Base-by-base conservation (phyloP, 31 red algal genomes). In the Porphyra umbilicalis region DNA sequence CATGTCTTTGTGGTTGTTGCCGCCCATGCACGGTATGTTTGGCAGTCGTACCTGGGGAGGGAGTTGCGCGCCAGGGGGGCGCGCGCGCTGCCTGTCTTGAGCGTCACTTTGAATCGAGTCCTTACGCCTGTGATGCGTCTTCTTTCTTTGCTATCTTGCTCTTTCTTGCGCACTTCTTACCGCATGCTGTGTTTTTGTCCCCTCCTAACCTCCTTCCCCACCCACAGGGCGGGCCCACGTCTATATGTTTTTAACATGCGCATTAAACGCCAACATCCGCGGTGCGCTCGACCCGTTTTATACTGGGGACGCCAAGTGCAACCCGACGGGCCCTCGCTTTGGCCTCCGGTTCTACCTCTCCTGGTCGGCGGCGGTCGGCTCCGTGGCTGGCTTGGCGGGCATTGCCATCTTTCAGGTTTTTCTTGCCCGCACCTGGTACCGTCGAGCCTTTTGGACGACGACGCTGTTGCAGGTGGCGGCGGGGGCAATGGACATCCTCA, bases 211-310 rank as follows among this genome's bases (percentile, higher is more conserved):
- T n/a, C n/a, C n/a, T n/a, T n/a, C n/a, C n/a, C n/a, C n/a, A n/a
- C n/a, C n/a, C n/a, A n/a, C n/a, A n/a, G n/a, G 80, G 33, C 76
- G 75, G 78, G 88, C 88, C 34, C 85, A 90, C 80, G 31, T 85
- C 79, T 90, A 86, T 79, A 90, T 90, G 88, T 90, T 90, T 82
- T 76, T 90, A 16, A 80, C 81, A 33, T 85, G 83, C 46, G 77
- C 85, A 76, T 79, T 86, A 38, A 86, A 90, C 77, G 88, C 86
- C 33, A 85, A 83, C 11, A 75, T 90, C 38, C 83, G 83, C 8
- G 88, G 88, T 32, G 88, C 83, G 68, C 79, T 85, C 67, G 88
- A 90, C 79, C 86, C 85, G 44, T 90, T 83, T 83, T 92, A 84
- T 68, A 87, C 84, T 32, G 84, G 36, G 37, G 36, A 39, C 14